phyloP scores from a whole-genome alignment of 768 basidiomycete species.

The Mycena rosella region DNA sequence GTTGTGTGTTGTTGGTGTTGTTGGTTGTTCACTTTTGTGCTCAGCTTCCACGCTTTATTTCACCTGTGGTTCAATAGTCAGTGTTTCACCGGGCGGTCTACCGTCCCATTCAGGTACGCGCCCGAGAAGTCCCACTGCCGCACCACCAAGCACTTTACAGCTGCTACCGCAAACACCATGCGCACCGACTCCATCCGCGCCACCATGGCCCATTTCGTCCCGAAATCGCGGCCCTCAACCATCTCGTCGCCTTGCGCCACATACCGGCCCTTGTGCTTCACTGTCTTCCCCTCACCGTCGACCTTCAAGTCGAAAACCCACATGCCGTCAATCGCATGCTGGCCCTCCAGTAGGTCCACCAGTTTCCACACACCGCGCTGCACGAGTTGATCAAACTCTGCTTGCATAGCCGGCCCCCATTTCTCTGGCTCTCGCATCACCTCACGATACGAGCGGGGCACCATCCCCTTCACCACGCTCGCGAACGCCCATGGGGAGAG shows the following conservation, averaged over 20 bases:
- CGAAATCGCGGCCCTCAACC: slow-evolving; percentile 12
- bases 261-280: slow-evolving; percentile 53
- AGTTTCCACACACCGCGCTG: slow-evolving; percentile 11
- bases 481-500: slow-evolving; percentile 4
- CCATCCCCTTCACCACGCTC: neutral
- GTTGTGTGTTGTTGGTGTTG: too few species aligned
- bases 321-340: too few species aligned
- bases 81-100: too few species aligned
- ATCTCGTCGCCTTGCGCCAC: slow-evolving; percentile 39
- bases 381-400: slow-evolving; percentile 15
- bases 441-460: slow-evolving; percentile 10
- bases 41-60: too few species aligned
- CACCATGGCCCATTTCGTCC: slow-evolving; percentile 29
- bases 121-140: slow-evolving; percentile 27
- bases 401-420: slow-evolving; percentile 23
- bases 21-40: too few species aligned
- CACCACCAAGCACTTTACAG: neutral
- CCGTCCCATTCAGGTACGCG: too few species aligned
- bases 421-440: slow-evolving; percentile 18
- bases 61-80: too few species aligned
- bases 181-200: slow-evolving; percentile 18
- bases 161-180: slow-evolving; percentile 15
- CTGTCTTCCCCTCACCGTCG: slow-evolving; percentile 46
- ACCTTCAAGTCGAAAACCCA: slow-evolving; percentile 49
- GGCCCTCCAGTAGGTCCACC: slow-evolving; percentile 12